Percentiles rank a stretch among this genome's conserved stretches.
Evolutionary conservation across 2,329 filamentous ascomycete species (phyloP).

Genomic region (Daldinia sp.): DNA sequence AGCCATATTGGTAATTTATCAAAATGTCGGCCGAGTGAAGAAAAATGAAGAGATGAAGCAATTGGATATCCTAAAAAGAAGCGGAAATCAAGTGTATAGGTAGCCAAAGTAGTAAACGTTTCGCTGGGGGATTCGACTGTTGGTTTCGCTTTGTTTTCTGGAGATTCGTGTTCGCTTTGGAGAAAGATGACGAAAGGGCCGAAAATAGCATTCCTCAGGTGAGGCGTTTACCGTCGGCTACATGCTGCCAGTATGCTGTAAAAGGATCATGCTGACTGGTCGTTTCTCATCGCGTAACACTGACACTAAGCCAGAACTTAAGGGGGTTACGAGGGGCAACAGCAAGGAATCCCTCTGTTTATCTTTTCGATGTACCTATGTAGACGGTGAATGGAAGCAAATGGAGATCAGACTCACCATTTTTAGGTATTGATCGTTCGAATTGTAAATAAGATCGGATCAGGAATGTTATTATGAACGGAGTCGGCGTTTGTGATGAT

Average conservation of each 20-base stretch:
- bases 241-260: conserved; percentile 18
- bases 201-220: conserved; percentile 23
- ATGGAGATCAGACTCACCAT: conserved; percentile 48
- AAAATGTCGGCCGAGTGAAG: conserved; percentile 25
- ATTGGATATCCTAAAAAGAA: conserved; percentile 1
- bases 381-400: conserved; percentile 15
- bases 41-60: conserved; percentile 21
- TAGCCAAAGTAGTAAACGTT: conserved; percentile 1
- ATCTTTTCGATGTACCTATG: conserved; percentile 30
- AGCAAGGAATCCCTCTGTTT: conserved; percentile 41
- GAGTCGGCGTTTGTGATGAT: conserved; percentile 44
- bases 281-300: conserved; percentile 40
- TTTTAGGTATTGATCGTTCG: conserved; percentile 23
- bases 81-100: conserved; percentile 10
- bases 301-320: conserved; percentile 49
- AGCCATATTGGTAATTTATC: conserved; percentile 46
- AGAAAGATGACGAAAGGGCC: conserved; percentile 19
- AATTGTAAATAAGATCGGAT: conserved; percentile 13
- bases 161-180: conserved; percentile 24
- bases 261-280: conserved; percentile 45
- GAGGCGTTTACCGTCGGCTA: conserved; percentile 21
- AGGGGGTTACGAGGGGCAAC: conserved; percentile 47
- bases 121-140: conserved; percentile 15
- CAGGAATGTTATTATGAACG: conserved; percentile 22
- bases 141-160: conserved; percentile 29